Evolutionary conservation across 371 early-diverging fungal genomes (phyloP).

Genomic region (Nematocida ironsii): DNA sequence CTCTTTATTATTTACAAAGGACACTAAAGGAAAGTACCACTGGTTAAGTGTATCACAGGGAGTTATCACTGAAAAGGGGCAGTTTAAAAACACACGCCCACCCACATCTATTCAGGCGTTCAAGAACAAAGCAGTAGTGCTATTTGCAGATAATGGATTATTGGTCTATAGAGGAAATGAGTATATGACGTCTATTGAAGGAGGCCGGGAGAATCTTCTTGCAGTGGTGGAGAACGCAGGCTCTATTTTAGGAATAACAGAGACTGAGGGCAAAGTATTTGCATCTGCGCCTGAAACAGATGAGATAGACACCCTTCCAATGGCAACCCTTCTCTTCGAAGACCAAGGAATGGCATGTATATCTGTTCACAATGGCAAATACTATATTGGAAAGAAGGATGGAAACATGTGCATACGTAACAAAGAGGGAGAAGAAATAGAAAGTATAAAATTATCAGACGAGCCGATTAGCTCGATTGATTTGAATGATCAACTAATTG

Average conservation of each 20-base stretch:
- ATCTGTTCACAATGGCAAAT: slow-evolving; percentile 2
- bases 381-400: slow-evolving; percentile 38
- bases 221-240: not conserved
- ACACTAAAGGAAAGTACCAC: slow-evolving; percentile 43
- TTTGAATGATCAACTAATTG: not conserved
- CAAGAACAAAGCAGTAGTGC: not conserved
- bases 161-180: slow-evolving; percentile 14
- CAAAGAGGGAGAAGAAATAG: slow-evolving; percentile 1
- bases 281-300: slow-evolving; percentile 14
- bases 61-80: not conserved
- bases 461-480: slow-evolving; percentile 15
- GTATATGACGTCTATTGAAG: slow-evolving; percentile 1
- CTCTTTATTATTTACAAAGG: not conserved
- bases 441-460: not conserved
- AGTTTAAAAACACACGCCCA: slow-evolving; percentile 19
- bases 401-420: slow-evolving; percentile 17
- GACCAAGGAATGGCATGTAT: slow-evolving; percentile 32
- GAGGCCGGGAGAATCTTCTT: slow-evolving; percentile 39
- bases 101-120: not conserved
- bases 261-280: slow-evolving; percentile 41
- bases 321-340: slow-evolving; percentile 22
- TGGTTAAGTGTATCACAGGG: not conserved
- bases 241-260: slow-evolving; percentile 30
- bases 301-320: not conserved
- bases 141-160: slow-evolving; percentile 55